phyloP scores from a whole-genome alignment of 129 eudicot genomes.

The Centrapalus pauciflorus region DNA sequence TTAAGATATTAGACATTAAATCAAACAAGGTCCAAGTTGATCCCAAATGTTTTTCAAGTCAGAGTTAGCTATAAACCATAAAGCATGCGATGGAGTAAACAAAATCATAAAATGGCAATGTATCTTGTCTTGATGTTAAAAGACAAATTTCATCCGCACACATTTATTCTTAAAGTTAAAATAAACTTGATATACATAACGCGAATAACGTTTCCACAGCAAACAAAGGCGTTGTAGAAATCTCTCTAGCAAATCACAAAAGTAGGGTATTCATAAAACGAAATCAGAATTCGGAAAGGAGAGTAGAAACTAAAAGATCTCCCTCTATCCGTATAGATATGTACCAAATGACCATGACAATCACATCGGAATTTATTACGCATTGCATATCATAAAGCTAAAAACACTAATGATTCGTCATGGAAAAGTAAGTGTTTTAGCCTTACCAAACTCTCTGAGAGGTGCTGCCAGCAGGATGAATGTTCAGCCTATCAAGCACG shows the following conservation, averaged over 20 bases:
- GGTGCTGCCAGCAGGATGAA: conserved; percentile 53
- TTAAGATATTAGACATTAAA: no score
- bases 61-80: no score
- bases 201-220: background rate
- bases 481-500: conserved; percentile 80
- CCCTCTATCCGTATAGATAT: conserved; percentile 28
- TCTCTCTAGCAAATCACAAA: background rate
- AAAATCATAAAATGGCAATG: no score
- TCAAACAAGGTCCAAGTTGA: no score
- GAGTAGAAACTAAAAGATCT: conserved; percentile 20
- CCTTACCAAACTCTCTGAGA: conserved; percentile 75
- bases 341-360: conserved; percentile 35
- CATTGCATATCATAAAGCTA: conserved; percentile 17
- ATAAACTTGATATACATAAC: background rate
- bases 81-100: no score
- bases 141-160: background rate
- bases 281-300: conserved; percentile 6
- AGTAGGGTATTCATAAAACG: conserved; percentile 8
- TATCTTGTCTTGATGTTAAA: no score
- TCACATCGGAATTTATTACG: conserved; percentile 39
- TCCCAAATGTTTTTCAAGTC: no score
- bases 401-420: conserved; percentile 5
- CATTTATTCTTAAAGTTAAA: background rate
- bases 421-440: conserved; percentile 14
- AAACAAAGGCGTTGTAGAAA: background rate